Conservation (phyloP, 164 flowering plant genomes). For the Hamamelis virginiana region DNA sequence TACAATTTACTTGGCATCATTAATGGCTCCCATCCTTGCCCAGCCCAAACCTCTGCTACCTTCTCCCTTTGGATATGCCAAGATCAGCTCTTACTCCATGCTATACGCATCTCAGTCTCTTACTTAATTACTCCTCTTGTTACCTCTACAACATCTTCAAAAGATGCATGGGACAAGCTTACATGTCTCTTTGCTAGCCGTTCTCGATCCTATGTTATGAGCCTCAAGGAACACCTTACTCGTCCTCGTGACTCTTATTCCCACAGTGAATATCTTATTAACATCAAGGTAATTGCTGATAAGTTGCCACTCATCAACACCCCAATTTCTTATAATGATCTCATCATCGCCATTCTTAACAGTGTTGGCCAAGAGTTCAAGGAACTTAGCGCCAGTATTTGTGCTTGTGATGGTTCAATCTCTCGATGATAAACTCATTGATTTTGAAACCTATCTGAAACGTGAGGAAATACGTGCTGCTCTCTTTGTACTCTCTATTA, state of each 20-base stretch:
- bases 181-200: slow-evolving; percentile 3
- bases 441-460: neutral
- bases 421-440: slow-evolving; percentile 3
- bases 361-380: neutral
- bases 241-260: neutral
- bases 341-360: neutral
- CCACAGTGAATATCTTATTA: neutral
- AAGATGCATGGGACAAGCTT: neutral
- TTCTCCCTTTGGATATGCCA: neutral
- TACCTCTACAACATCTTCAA: neutral
- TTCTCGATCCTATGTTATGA: slow-evolving; percentile 6
- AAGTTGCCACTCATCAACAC: neutral
- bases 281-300: neutral
- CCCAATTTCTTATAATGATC: neutral
- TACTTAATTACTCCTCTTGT: neutral
- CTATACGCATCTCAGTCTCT: neutral
- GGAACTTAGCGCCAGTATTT: neutral
- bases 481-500: neutral
- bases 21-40: neutral
- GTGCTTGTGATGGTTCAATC: neutral
- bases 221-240: neutral
- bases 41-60: neutral
- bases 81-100: neutral
- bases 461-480: neutral
- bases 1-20: neutral